phyloP scores from a whole-genome alignment of 805 yeast species.

The Wickerhamiella spandovensis region DNA sequence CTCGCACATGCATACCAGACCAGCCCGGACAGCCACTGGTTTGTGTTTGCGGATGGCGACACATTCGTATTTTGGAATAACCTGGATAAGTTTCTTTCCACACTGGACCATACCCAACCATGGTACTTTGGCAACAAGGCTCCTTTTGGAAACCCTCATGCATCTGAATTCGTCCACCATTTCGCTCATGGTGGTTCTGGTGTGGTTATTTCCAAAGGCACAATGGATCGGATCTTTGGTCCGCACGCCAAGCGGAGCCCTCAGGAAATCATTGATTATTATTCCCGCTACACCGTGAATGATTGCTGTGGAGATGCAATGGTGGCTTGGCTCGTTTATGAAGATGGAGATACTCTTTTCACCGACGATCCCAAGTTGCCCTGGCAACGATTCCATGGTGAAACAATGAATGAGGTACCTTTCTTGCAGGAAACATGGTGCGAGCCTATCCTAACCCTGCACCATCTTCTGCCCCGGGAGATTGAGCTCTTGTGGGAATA shows the following conservation, averaged over 20 bases:
- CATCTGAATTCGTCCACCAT: slow-evolving; percentile 7
- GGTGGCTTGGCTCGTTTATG: slow-evolving; percentile 21
- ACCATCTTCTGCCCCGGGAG: slow-evolving; percentile 24
- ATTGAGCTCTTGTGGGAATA: slow-evolving; percentile 25
- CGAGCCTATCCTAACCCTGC: slow-evolving; percentile 23
- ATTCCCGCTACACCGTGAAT: slow-evolving; percentile 14
- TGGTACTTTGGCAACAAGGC: neutral
- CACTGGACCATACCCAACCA: neutral
- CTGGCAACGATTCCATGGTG: slow-evolving; percentile 23
- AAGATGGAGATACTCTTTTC: slow-evolving; percentile 13
- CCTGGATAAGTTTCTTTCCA: neutral
- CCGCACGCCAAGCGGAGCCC: slow-evolving; percentile 7
- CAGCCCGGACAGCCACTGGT: slow-evolving; percentile 23
- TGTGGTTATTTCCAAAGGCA: slow-evolving; percentile 22
- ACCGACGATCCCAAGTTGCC: slow-evolving; percentile 5
- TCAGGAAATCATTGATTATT: slow-evolving; percentile 10
- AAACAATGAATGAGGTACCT: slow-evolving; percentile 17
- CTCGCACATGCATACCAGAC: slow-evolving; percentile 24
- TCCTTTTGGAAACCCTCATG: neutral
- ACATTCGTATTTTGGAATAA: slow-evolving; percentile 18
- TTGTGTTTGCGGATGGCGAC: slow-evolving; percentile 27
- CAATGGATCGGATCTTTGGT: slow-evolving; percentile 21
- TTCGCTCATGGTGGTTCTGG: slow-evolving; percentile 31
- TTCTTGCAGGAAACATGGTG: slow-evolving; percentile 21
- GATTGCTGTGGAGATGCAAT: slow-evolving; percentile 28